Evolutionary conservation across 495 filamentous ascomycete genomes (phyloP), one percentile per base, ranked within the genome.

Genomic region (Aspergillus mulundensis): DNA sequence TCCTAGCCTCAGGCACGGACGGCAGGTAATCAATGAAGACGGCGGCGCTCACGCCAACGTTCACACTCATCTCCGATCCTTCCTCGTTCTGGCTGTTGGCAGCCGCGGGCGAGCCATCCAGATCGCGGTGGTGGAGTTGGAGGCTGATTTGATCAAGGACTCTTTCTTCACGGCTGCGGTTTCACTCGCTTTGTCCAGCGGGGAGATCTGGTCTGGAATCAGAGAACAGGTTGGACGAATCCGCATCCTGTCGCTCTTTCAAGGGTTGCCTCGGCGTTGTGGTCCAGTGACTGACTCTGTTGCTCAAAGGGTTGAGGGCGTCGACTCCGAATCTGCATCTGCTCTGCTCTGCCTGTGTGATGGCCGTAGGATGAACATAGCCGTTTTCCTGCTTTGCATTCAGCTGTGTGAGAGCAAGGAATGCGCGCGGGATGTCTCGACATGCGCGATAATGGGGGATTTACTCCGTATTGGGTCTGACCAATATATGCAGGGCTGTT

Each of bases 1-100:
- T 18, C n/a, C 34, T 39, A 44, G 60, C 56, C 52, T 62, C 48
- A 57, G 60, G 60, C 60, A 62, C 49, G 53, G 60, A 42, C 14
- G 28, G 18, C 7, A 46, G 20, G 25, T 57, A 57, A 50, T 57
- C 54, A 40, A 49, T 44, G 46, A 44, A 16, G 36, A 43, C 23
- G 44, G n/a, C 40, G 42, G 23, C 16, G 28, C 34, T 32, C 43
- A 41, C 44, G 16, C 43, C 53, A 56, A 45, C 34, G 15, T 39
- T 25, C 14, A 18, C 42, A 40, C 14, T 40, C 53, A 54, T 54
- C 51, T 32, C 41, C 50, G 36, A 39, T 57, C 44, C 16, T 54
- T 54, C 25, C 7, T 36, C 20, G 6, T 52, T 40, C 18, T 10
- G 12, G 30, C 24, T 40, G 14, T 36, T 47, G 52, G 12, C 16